These are phyloP conservation scores for Termitomyces sp. DNA, from an alignment of 1,284 basidiomycete genomes.

Conservation along the genomic window DNA sequence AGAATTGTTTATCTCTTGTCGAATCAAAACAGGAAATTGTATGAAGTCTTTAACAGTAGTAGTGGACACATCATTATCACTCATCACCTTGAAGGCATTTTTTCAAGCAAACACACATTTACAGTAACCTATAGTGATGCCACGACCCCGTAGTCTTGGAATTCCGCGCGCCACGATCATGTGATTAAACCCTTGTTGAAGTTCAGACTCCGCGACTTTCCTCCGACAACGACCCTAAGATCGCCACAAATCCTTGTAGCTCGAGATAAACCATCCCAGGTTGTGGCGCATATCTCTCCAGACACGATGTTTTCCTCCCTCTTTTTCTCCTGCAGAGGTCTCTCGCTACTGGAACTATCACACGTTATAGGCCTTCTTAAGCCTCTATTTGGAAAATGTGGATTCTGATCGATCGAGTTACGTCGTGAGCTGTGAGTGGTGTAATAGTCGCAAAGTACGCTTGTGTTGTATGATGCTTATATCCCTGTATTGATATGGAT, in stretches of 20 bases:
- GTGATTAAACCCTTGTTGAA: not conserved
- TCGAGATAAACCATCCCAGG: not conserved
- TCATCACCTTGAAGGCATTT: no score
- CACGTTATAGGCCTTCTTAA: not conserved
- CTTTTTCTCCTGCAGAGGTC: not conserved
- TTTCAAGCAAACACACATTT: no score
- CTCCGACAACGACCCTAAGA: not conserved
- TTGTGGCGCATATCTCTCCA: not conserved
- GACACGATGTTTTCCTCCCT: not conserved
- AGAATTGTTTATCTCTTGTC: no score
- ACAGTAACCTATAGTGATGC: no score
- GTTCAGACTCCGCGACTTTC: slow-evolving; percentile 1
- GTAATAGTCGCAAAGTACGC: not conserved
- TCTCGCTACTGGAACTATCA: not conserved
- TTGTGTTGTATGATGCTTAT: not conserved
- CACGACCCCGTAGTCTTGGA: no score
- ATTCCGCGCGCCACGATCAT: slow-evolving; percentile 2
- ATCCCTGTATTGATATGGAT: not conserved
- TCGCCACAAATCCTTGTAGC: not conserved
- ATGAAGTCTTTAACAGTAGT: no score
- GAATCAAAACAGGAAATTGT: no score
- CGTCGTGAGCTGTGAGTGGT: not conserved
- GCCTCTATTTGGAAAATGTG: not conserved
- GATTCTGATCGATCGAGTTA: not conserved
- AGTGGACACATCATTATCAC: no score